Percentiles rank a stretch among this genome's conserved stretches.
phyloP scores from a whole-genome alignment of 495 filamentous ascomycete species.

The Daldinia loculata region DNA sequence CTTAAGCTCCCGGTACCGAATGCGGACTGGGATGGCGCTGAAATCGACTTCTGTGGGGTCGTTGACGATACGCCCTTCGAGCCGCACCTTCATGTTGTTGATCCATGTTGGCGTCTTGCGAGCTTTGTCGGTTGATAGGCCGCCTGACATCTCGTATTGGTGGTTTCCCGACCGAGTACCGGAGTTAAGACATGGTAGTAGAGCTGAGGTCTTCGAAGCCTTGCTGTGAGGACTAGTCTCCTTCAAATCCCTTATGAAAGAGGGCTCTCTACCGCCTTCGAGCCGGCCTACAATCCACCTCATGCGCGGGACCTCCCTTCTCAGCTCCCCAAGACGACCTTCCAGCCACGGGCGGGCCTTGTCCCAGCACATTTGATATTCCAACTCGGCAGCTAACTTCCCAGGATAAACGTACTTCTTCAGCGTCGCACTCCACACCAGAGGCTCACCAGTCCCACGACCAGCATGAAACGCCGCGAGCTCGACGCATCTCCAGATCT shows the following conservation, averaged over 20 bases:
- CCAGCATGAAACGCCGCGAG: neutral
- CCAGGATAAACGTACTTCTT: neutral
- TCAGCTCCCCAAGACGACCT: neutral
- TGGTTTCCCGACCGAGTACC: neutral
- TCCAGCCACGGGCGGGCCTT: neutral
- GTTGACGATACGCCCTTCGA: neutral
- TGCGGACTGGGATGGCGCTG: neutral
- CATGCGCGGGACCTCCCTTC: conserved; percentile 10
- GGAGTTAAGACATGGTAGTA: neutral
- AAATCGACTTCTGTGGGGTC: neutral
- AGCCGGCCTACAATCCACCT: neutral
- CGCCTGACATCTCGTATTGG: conserved; percentile 18
- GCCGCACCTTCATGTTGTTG: neutral
- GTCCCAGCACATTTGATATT: conserved; percentile 1
- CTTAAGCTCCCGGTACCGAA: conserved; percentile 17
- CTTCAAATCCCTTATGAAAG: conserved; percentile 2
- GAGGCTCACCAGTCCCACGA: neutral
- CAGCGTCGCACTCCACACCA: neutral
- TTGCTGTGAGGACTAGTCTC: neutral
- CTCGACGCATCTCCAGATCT: conserved; percentile 1
- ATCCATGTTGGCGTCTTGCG: neutral
- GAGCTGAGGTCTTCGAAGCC: neutral
- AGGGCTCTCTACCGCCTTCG: neutral
- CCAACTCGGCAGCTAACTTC: neutral
- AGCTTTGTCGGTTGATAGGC: neutral